Evolutionary conservation across 2,329 filamentous ascomycete genomes (phyloP).

Genomic region (Alternaria sp.): DNA sequence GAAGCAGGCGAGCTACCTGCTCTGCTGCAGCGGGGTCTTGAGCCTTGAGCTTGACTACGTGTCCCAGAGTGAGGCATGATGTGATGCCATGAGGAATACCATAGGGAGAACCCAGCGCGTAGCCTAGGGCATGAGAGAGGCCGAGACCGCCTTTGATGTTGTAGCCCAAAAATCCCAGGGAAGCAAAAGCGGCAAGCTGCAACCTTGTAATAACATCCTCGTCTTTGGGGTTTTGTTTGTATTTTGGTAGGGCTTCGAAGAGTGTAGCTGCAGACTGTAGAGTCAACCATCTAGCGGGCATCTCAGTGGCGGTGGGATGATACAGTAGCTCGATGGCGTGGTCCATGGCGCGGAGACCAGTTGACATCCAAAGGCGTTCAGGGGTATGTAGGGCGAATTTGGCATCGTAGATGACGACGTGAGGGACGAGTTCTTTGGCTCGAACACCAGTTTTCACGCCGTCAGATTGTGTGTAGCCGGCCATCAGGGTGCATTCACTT

Average conservation of each 20-base stretch:
- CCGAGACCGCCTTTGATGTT: constrained; percentile 62
- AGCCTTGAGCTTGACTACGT: constrained; percentile 64
- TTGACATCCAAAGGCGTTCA: constrained; percentile 58
- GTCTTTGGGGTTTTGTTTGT: constrained; percentile 56
- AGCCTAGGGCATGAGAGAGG: constrained; percentile 57
- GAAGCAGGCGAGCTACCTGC: constrained; percentile 56
- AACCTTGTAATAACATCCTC: constrained; percentile 60
- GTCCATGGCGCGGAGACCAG: constrained; percentile 63
- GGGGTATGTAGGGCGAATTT: constrained; percentile 62
- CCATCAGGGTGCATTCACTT: constrained; percentile 63
- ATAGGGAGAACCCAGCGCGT: constrained; percentile 64
- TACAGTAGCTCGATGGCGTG: constrained; percentile 65
- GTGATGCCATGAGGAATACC: constrained; percentile 66
- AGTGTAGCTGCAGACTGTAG: constrained; percentile 57
- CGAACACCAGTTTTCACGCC: constrained; percentile 61
- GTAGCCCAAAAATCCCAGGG: constrained; percentile 59
- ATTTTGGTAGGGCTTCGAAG: constrained; percentile 59
- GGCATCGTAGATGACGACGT: constrained; percentile 63
- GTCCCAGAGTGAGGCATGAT: constrained; percentile 62
- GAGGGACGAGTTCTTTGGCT: constrained; percentile 54
- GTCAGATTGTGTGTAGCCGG: constrained; percentile 60
- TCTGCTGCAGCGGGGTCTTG: constrained; percentile 54
- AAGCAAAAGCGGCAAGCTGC: constrained; percentile 62
- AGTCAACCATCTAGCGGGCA: constrained; percentile 58
- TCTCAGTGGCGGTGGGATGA: constrained; percentile 60